Evolutionary conservation across 2,329 filamentous ascomycete genomes (phyloP), one percentile per base, ranked within the genome.

Genomic region (Xylaria sp.): DNA sequence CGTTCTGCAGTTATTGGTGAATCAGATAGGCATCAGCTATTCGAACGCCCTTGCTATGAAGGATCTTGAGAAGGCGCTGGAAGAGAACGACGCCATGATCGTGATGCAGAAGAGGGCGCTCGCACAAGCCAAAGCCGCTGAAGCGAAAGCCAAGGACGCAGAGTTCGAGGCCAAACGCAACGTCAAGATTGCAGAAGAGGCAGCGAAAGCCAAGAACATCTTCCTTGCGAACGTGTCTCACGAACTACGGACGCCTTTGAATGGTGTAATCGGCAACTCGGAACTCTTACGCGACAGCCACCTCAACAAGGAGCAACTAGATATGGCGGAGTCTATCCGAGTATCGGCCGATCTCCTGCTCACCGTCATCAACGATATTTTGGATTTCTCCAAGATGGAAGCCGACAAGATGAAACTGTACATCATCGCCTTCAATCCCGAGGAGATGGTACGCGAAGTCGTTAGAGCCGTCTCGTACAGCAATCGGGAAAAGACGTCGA

Each of bases 341-440:
- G 83, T 92, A 37, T 95, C 90, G 53, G 91, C 91, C 0, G 92
- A 97, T 70, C 85, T 94, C 13, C 77, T 97, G 11, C 79, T 97
- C 30, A 94, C 92, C 0, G 91, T 97, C 52, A 97, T 97, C 76
- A 97, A 97, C 70, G 93, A 97, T 70, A 96, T 97, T 56, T 79
- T 97, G 3, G 93, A 97, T 74, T 95, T 96, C 71, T 96, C 92
- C 34, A 95, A 96, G 74, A 91, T 94, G 77, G 91, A 96, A 72
- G 91, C 89, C 2, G 90, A 92, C 67, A 88, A 91, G 72, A 87
- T 96, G 78, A 91, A 94, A 71, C 83, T 92, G 1, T 90, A 90
- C 70, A 81, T 87, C 60, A 86, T 86, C 57, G 83, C 84, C 6
- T 88, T 88, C 74, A 87, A 86, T 65, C 83, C 85, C 0, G 80